Conservation (phyloP, 768 basidiomycete species). For the Sporobolomyces phaffii region DNA sequence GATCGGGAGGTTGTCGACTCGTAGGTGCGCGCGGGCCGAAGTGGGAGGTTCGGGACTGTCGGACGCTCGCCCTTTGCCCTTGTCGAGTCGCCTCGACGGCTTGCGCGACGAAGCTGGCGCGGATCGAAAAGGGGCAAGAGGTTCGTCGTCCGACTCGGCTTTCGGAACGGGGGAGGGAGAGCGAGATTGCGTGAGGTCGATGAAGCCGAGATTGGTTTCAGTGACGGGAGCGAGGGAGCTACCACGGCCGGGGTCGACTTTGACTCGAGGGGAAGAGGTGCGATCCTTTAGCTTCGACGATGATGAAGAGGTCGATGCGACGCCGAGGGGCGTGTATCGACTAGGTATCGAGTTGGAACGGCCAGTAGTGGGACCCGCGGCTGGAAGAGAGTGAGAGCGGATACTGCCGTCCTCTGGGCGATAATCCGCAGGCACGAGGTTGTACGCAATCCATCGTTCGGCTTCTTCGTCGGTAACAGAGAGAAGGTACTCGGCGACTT, state of each 20-base stretch:
- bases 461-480: not conserved
- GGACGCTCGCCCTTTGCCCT: not conserved
- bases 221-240: not conserved
- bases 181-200: constrained; percentile 19
- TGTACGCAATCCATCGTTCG: not conserved
- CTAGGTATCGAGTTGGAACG: not conserved
- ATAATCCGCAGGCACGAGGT: not conserved
- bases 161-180: constrained; percentile 17
- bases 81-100: not conserved
- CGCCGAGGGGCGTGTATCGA: not conserved
- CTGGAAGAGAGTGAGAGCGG: not conserved
- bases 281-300: not conserved
- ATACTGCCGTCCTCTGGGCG: not conserved
- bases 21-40: constrained; percentile 8
- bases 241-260: not conserved
- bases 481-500: not conserved
- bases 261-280: not conserved
- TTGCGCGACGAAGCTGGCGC: not conserved
- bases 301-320: not conserved
- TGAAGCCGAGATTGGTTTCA: not conserved
- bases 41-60: not conserved
- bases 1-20: constrained; percentile 18
- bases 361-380: not conserved
- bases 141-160: not conserved
- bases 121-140: no score